phyloP scores from a whole-genome alignment of 208 protist species.

The Ichthyophonus hoferi region DNA sequence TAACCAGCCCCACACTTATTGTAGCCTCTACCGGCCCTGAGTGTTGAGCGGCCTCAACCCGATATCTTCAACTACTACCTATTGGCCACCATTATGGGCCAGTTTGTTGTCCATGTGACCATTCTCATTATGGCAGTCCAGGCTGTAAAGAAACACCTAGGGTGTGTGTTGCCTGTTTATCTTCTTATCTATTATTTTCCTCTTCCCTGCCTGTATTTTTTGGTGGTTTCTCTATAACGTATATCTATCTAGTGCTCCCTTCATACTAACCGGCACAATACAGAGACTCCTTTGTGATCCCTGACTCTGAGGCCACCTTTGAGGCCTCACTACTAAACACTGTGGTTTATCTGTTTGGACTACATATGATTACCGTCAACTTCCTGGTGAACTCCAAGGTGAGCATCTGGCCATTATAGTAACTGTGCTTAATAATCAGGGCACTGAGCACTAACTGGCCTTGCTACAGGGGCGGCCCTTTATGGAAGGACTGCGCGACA shows the following conservation, averaged over 20 bases:
- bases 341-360: constrained; percentile 85
- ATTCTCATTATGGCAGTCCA: constrained; percentile 76
- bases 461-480: background rate
- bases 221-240: background rate
- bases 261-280: background rate
- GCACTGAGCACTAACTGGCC: no score
- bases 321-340: constrained; percentile 90
- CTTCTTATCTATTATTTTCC: constrained; percentile 46
- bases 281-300: background rate
- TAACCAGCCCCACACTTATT: background rate
- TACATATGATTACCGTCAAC: background rate
- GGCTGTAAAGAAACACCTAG: constrained; percentile 64
- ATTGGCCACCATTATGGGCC: constrained; percentile 82
- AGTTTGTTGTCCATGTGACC: constrained; percentile 88
- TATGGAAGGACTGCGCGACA: background rate
- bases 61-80: constrained; percentile 88
- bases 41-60: constrained; percentile 78
- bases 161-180: background rate
- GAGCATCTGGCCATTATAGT: no score
- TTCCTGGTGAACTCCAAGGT: background rate
- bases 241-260: background rate
- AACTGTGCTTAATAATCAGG: no score
- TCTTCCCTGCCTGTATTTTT: constrained; percentile 60
- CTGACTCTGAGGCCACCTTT: constrained; percentile 75
- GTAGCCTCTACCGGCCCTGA: constrained; percentile 78